Conservation (phyloP, 805 yeast genomes). For the Peterozyma xylosa region DNA sequence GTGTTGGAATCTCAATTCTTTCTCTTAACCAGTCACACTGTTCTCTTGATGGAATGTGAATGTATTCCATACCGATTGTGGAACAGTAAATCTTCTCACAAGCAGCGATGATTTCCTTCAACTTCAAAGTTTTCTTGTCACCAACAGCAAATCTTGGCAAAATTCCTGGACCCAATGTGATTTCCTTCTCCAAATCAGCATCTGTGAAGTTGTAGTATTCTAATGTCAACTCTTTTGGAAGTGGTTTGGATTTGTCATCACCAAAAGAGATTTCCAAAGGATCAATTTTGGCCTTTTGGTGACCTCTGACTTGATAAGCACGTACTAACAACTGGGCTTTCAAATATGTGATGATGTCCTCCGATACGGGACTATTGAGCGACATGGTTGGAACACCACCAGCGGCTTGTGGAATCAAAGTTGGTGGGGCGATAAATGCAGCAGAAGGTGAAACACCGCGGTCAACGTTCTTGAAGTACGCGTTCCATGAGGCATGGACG, state of each 20-base stretch:
- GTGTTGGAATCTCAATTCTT: slow-evolving; percentile 86
- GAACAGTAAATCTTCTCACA: slow-evolving; percentile 86
- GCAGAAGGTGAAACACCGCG: slow-evolving; percentile 61
- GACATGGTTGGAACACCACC: slow-evolving; percentile 63
- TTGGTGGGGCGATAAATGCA: slow-evolving; percentile 91
- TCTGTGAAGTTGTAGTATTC: slow-evolving; percentile 91
- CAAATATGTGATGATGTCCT: slow-evolving; percentile 78
- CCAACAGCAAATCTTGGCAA: slow-evolving; percentile 79
- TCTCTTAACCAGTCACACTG: slow-evolving; percentile 99
- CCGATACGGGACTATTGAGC: slow-evolving; percentile 38
- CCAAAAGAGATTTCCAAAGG: slow-evolving; percentile 92
- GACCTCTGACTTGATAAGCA: slow-evolving; percentile 99
- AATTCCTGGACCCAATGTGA: slow-evolving; percentile 96
- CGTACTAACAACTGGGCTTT: slow-evolving; percentile 94
- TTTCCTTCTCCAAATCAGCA: slow-evolving; percentile 72
- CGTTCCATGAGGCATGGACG: slow-evolving; percentile 96
- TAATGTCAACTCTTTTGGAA: slow-evolving; percentile 83
- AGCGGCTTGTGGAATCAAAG: slow-evolving; percentile 72
- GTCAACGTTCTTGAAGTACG: slow-evolving; percentile 88
- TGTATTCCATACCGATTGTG: slow-evolving; percentile 87
- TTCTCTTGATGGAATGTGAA: slow-evolving; percentile 91
- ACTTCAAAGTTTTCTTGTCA: slow-evolving; percentile 53
- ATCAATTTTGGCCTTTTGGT: slow-evolving; percentile 88
- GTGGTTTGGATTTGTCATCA: slow-evolving; percentile 38
- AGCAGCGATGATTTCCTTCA: slow-evolving; percentile 68